phyloP scores from a whole-genome alignment of 495 filamentous ascomycete species.

The Elasticomyces elasticus region DNA sequence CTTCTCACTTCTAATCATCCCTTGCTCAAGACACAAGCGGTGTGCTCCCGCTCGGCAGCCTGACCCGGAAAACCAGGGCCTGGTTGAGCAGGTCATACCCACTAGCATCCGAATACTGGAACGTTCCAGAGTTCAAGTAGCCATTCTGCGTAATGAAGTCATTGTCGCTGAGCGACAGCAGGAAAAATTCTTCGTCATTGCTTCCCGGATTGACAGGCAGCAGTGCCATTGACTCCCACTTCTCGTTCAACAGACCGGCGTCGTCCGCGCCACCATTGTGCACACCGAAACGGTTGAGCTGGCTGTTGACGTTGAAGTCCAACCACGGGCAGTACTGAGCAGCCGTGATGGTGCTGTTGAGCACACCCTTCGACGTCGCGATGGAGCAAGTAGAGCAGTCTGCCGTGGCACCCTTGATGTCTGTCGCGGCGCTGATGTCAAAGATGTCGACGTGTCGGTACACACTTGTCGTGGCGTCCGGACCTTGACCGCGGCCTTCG shows the following conservation, averaged over 20 bases:
- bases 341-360: conserved; percentile 48
- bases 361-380: conserved; percentile 42
- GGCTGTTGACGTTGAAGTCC: conserved; percentile 59
- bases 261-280: conserved; percentile 58
- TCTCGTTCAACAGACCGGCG: conserved; percentile 57
- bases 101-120: conserved; percentile 50
- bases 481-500: conserved; percentile 49
- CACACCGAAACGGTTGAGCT: conserved; percentile 58
- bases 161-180: conserved; percentile 64
- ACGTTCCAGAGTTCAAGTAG: conserved; percentile 51
- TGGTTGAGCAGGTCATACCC: conserved; percentile 60
- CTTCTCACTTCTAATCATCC: not conserved
- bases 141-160: conserved; percentile 63
- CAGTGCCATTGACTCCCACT: conserved; percentile 66
- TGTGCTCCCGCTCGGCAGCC: conserved; percentile 36
- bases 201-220: conserved; percentile 47
- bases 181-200: conserved; percentile 51
- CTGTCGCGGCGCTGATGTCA: conserved; percentile 54
- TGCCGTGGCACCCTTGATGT: conserved; percentile 48
- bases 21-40: conserved; percentile 16
- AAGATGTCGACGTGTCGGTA: conserved; percentile 71
- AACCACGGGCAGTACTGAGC: conserved; percentile 61
- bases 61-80: conserved; percentile 61
- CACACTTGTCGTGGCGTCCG: conserved; percentile 40
- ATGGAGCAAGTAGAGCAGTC: conserved; percentile 45